Conservation (phyloP, 495 filamentous ascomycete genomes). For the Penicillium bialowiezense region DNA sequence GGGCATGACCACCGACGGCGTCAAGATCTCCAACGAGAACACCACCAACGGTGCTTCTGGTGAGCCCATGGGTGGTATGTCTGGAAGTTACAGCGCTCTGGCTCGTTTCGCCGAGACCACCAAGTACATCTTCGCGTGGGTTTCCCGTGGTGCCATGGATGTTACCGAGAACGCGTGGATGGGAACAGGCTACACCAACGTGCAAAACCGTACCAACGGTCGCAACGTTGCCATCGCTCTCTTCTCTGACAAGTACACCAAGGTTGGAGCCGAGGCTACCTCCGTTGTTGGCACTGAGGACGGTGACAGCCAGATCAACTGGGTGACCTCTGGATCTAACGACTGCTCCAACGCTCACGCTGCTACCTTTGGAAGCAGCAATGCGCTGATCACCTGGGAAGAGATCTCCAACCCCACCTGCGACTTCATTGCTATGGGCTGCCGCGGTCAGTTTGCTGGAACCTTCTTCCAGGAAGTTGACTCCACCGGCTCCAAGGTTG, state of each 20-base stretch:
- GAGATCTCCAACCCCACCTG: conserved; percentile 47
- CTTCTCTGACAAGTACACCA: conserved; percentile 48
- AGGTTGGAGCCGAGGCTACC: conserved; percentile 43
- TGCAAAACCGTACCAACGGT: conserved; percentile 43
- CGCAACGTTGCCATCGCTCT: conserved; percentile 51
- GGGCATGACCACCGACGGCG: conserved; percentile 44
- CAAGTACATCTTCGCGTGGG: conserved; percentile 53
- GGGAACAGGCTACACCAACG: conserved; percentile 47
- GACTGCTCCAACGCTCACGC: conserved; percentile 54
- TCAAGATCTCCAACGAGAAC: conserved; percentile 56
- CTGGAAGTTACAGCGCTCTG: conserved; percentile 50
- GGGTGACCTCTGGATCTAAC: conserved; percentile 43
- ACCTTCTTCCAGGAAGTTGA: conserved; percentile 51
- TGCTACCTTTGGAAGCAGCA: conserved; percentile 42
- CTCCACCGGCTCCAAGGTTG: conserved; percentile 39
- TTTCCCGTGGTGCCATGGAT: conserved; percentile 49
- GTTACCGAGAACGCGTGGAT: conserved; percentile 49
- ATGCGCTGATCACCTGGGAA: conserved; percentile 53
- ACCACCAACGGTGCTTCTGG: conserved; percentile 50
- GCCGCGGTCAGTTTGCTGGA: conserved; percentile 47
- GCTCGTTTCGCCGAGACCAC: conserved; percentile 40
- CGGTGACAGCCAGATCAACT: conserved; percentile 52
- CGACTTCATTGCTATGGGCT: conserved; percentile 50
- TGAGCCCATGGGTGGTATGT: conserved; percentile 58
- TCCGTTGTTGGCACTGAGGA: conserved; percentile 44